Evolutionary conservation across 1,284 basidiomycete species (phyloP).

Genomic region (Trichosporon sp.): DNA sequence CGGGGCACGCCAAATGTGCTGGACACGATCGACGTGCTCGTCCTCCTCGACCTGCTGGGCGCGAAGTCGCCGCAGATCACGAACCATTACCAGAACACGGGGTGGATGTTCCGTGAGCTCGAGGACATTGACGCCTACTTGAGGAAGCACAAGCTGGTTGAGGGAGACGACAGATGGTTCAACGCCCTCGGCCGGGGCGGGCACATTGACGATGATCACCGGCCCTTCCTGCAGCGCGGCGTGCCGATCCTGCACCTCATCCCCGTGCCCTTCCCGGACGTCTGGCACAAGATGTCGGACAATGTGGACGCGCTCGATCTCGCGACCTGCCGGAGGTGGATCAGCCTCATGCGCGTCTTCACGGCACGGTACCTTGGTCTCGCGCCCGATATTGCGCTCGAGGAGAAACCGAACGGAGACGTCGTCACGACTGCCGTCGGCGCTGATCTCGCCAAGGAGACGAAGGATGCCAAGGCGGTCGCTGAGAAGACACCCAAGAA

Average conservation of each 20-base stretch:
- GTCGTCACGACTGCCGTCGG: conserved; percentile 7
- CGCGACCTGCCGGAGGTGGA: conserved; percentile 86
- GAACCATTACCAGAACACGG: conserved; percentile 82
- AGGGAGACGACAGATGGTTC: conserved; percentile 52
- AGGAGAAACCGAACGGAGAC: neutral
- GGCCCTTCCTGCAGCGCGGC: conserved; percentile 81
- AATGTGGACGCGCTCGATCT: conserved; percentile 83
- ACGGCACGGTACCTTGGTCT: conserved; percentile 87
- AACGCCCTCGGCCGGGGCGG: conserved; percentile 58
- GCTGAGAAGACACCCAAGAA: too few relatives aligned
- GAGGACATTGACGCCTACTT: conserved; percentile 69
- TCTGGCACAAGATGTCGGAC: conserved; percentile 88
- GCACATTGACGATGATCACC: conserved; percentile 85
- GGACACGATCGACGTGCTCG: conserved; percentile 80
- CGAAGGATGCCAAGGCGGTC: neutral
- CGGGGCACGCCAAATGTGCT: conserved; percentile 68
- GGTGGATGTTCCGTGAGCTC: conserved; percentile 83
- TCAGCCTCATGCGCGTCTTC: conserved; percentile 82
- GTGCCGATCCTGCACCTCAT: conserved; percentile 92
- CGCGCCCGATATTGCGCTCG: conserved; percentile 31
- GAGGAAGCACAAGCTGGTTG: conserved; percentile 39
- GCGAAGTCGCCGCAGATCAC: conserved; percentile 70
- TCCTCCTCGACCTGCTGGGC: conserved; percentile 87
- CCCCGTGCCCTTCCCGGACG: conserved; percentile 80
- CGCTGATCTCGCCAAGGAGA: neutral